A percentile compares a stretch with the other conserved stretches of the same genome.
These are phyloP conservation scores for Verticillium nonalfalfae DNA, from an alignment of 2,329 filamentous ascomycete species.

Conservation along the genomic window DNA sequence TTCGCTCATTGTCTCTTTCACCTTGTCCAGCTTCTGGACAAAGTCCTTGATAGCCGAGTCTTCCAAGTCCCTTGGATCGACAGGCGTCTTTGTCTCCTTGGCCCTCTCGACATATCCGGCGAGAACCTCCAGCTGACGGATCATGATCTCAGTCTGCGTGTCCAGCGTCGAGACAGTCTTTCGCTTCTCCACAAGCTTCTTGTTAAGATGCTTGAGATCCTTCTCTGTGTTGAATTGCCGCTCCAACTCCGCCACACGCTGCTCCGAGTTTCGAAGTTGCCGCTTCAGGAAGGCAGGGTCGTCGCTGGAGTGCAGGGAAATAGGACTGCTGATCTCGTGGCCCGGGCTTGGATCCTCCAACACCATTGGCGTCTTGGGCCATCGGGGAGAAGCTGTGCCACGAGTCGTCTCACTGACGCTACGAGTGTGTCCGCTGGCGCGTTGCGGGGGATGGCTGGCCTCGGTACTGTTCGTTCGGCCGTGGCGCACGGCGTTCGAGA, in stretches of 20 bases:
- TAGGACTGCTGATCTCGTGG: conserved; percentile 67
- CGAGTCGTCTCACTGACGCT: conserved; percentile 64
- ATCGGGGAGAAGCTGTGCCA: conserved; percentile 57
- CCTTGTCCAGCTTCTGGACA: conserved; percentile 63
- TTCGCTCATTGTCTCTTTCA: conserved; percentile 53
- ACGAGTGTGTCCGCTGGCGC: conserved; percentile 41
- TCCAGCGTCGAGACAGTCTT: conserved; percentile 94
- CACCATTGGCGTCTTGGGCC: conserved; percentile 61
- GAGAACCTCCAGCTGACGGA: conserved; percentile 83
- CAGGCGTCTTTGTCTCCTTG: conserved; percentile 72
- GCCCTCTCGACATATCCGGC: conserved; percentile 82
- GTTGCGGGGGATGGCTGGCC: conserved; percentile 28
- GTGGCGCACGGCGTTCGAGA: conserved; percentile 91
- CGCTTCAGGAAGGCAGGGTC: conserved; percentile 63
- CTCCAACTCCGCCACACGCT: conserved; percentile 80
- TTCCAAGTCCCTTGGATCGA: conserved; percentile 78
- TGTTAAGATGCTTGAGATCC: conserved; percentile 70
- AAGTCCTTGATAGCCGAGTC: conserved; percentile 88
- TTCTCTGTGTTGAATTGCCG: conserved; percentile 64
- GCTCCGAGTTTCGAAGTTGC: conserved; percentile 74
- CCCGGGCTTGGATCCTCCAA: conserved; percentile 36
- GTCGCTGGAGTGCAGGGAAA: conserved; percentile 55
- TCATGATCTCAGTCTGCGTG: conserved; percentile 91
- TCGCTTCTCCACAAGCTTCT: conserved; percentile 83
- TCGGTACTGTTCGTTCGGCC: conserved; percentile 81